These are phyloP conservation scores for Candida corydali DNA, from an alignment of 805 yeast species.

Conservation along the genomic window DNA sequence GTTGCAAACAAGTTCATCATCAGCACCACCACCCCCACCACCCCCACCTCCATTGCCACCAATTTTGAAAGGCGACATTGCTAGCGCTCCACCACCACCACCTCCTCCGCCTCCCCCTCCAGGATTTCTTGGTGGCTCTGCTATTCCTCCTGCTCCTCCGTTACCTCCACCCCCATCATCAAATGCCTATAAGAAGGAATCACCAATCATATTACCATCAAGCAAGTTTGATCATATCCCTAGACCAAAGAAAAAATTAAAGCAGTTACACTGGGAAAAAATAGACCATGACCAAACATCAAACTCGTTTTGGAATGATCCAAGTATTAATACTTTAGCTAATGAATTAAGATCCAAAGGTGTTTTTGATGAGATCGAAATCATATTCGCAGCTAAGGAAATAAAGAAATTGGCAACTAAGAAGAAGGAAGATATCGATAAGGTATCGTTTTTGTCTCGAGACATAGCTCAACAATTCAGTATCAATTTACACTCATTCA, in stretches of 20 bases:
- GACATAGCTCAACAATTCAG: conserved; percentile 79
- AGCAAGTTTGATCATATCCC: conserved; percentile 47
- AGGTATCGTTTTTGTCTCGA: conserved; percentile 56
- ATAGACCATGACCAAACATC: conserved; percentile 43
- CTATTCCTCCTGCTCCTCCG: conserved; percentile 20
- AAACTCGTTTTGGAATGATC: conserved; percentile 60
- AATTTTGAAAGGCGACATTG: conserved; percentile 15
- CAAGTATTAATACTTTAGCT: conserved; percentile 41
- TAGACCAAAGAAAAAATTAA: conserved; percentile 56
- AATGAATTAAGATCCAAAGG: conserved; percentile 54
- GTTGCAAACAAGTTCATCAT: conserved; percentile 5
- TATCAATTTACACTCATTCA: conserved; percentile 66
- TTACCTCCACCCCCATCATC: conserved; percentile 17
- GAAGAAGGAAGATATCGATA: conserved; percentile 40
- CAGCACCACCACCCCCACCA: conserved; percentile 24
- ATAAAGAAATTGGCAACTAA: conserved; percentile 40
- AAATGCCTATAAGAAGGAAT: conserved; percentile 22
- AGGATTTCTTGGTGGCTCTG: conserved; percentile 14
- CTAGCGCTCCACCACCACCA: conserved; percentile 26
- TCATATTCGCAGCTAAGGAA: conserved; percentile 56
- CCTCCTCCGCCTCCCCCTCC: conserved; percentile 16
- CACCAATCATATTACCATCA: conserved; percentile 14
- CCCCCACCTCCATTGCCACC: conserved; percentile 25
- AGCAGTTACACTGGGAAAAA: conserved; percentile 83
- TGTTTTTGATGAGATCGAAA: conserved; percentile 60